Base-by-base conservation (phyloP, 2,329 filamentous ascomycete species). In the Aureobasidium sp. region DNA sequence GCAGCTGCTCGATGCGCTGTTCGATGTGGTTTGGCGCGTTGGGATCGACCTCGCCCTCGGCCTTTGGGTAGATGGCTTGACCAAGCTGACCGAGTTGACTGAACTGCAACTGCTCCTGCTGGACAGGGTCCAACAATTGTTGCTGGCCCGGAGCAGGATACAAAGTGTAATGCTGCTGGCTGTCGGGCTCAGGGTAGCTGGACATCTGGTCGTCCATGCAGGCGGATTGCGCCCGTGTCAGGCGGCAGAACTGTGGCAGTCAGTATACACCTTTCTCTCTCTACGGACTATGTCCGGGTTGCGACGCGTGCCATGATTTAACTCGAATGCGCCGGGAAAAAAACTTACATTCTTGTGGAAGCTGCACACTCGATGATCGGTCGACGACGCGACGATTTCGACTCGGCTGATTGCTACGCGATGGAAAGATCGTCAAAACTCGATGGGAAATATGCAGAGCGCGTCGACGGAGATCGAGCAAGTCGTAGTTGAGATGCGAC, bases 91-190 rank as follows among this genome's bases (percentile, higher is more conserved):
- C 72, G 58, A 73, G 64, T 45, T 66, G 69, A 63, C 65, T 69
- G 53, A 71, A 73, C 45, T 71, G 68, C 34, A 72, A 61, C 52
- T 72, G 70, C 15, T 69, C 68, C 54, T 72, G 71, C 55, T 71
- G 70, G 36, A 64, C 65, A 29, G 69, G 66, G 58, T 72, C 71
- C 41, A 71, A 62, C 54, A 70, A 62, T 58, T 70, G 69, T 61
- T 72, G 71, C 13, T 70, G 66, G 41, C 67, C 69, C 16, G 66
- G 63, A 16, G 70, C 59, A 10, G 71, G 66, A 61, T 73, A 73
- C 47, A 72, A 62, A 62, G 68, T 69, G 68, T 73, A 73, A 58
- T 73, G 71, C 63, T 70, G 70, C 48, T 71, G 69, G 36, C 45
- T 49, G 62, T 72, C 70, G 25, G 69, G 67, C 63, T 67, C 66